Evolutionary conservation across 495 filamentous ascomycete genomes (phyloP).

Genomic region (Neurospora sp.): DNA sequence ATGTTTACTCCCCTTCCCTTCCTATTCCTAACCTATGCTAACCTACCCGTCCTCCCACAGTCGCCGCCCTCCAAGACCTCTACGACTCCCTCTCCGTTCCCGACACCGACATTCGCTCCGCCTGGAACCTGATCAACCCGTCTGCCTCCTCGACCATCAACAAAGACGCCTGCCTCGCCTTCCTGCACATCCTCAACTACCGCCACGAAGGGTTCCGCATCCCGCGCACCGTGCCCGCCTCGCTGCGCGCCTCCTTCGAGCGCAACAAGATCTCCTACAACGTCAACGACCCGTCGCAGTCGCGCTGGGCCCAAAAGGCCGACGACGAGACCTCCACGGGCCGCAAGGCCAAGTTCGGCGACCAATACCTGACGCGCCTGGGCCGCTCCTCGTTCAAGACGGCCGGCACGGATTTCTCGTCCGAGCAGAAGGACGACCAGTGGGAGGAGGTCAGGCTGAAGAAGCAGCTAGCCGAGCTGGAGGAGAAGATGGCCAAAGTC

Average conservation of each 20-base stretch:
- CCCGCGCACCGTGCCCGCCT: slow-evolving; percentile 84
- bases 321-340: slow-evolving; percentile 72
- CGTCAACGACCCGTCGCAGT: slow-evolving; percentile 53
- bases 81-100: slow-evolving; percentile 90
- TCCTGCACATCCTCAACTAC: slow-evolving; percentile 91
- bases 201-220: slow-evolving; percentile 93
- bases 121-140: slow-evolving; percentile 97
- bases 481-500: slow-evolving; percentile 69
- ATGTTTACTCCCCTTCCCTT: slow-evolving; percentile 16
- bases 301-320: slow-evolving; percentile 56
- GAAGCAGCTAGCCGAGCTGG: slow-evolving; percentile 80
- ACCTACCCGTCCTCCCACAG: slow-evolving; percentile 28
- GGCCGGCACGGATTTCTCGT: slow-evolving; percentile 69
- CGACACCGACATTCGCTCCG: slow-evolving; percentile 84
- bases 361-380: slow-evolving; percentile 85
- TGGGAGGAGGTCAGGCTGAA: slow-evolving; percentile 96
- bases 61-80: slow-evolving; percentile 69
- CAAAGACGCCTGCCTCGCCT: slow-evolving; percentile 88
- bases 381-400: slow-evolving; percentile 69
- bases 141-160: slow-evolving; percentile 67
- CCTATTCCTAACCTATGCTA: background rate
- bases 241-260: slow-evolving; percentile 83
- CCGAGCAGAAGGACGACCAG: slow-evolving; percentile 60
- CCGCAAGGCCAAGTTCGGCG: slow-evolving; percentile 90
- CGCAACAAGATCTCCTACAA: slow-evolving; percentile 93